Conservation (phyloP, 2,329 filamentous ascomycete genomes). For the Alternaria panax region DNA sequence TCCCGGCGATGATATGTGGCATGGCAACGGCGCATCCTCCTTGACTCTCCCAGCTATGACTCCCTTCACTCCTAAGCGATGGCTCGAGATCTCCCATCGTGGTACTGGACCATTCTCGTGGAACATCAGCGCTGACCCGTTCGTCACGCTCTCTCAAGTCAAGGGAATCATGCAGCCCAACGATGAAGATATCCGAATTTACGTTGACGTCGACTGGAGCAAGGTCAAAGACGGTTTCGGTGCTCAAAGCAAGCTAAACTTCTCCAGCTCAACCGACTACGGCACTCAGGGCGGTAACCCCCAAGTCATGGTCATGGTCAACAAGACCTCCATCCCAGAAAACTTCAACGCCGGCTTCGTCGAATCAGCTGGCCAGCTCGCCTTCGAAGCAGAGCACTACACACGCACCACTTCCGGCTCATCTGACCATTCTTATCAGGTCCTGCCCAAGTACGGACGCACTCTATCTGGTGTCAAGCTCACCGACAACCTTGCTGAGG, state of each 20-base stretch:
- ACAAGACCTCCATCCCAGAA: constrained; percentile 45
- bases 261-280: constrained; percentile 46
- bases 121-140: constrained; percentile 49
- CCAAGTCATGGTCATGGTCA: constrained; percentile 42
- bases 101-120: constrained; percentile 44
- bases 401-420: constrained; percentile 36
- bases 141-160: constrained; percentile 44
- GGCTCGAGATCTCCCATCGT: constrained; percentile 48
- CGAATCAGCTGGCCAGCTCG: constrained; percentile 44
- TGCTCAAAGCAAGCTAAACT: constrained; percentile 43
- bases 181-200: constrained; percentile 45
- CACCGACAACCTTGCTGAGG: constrained; percentile 34
- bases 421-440: constrained; percentile 37
- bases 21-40: constrained; percentile 55
- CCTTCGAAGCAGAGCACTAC: constrained; percentile 51
- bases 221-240: constrained; percentile 35
- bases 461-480: constrained; percentile 48
- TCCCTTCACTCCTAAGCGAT: constrained; percentile 46
- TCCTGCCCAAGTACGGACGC: constrained; percentile 48
- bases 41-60: constrained; percentile 42
- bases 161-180: constrained; percentile 42
- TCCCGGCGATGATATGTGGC: constrained; percentile 71
- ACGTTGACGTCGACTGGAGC: constrained; percentile 49
- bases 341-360: constrained; percentile 46
- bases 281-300: constrained; percentile 47